Evolutionary conservation across 495 filamentous ascomycete genomes (phyloP).

Genomic region (Penicillium chermesinum): DNA sequence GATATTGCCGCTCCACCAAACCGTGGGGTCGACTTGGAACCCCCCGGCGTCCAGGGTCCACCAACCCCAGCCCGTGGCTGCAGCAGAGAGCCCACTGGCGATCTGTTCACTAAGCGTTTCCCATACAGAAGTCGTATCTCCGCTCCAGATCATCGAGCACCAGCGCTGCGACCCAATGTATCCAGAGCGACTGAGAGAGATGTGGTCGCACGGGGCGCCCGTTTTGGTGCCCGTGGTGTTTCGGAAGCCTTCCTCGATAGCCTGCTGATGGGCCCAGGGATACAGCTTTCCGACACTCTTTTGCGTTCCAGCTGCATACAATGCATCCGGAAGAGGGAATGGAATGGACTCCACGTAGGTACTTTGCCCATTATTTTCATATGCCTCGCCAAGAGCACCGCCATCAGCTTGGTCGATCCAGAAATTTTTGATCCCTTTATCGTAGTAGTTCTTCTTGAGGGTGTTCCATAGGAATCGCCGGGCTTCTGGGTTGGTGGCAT

Average conservation of each 20-base stretch:
- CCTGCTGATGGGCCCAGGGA: slow-evolving; percentile 29
- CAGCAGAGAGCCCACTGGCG: slow-evolving; percentile 24
- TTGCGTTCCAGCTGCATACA: slow-evolving; percentile 25
- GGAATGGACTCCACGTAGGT: slow-evolving; percentile 25
- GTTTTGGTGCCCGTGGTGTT: slow-evolving; percentile 18
- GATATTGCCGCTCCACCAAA: slow-evolving; percentile 24
- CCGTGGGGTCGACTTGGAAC: slow-evolving; percentile 27
- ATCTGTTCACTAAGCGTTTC: slow-evolving; percentile 24
- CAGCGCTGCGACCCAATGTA: slow-evolving; percentile 30
- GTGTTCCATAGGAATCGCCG: slow-evolving; percentile 21
- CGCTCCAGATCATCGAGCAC: slow-evolving; percentile 30
- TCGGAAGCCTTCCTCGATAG: slow-evolving; percentile 26
- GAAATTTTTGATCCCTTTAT: slow-evolving; percentile 27
- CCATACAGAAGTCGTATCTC: slow-evolving; percentile 29
- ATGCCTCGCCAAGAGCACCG: slow-evolving; percentile 25
- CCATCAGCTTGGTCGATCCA: slow-evolving; percentile 35
- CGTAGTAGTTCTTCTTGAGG: slow-evolving; percentile 22
- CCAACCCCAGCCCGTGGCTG: slow-evolving; percentile 27
- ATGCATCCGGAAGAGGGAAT: slow-evolving; percentile 22
- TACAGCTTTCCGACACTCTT: slow-evolving; percentile 26
- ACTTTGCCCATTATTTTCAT: slow-evolving; percentile 30
- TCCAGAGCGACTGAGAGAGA: slow-evolving; percentile 27
- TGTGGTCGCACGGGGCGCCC: slow-evolving; percentile 17
- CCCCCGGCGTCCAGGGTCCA: slow-evolving; percentile 31
- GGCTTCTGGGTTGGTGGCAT: slow-evolving; percentile 24